These are phyloP conservation scores for Inga leiocalycina DNA, from an alignment of 306 rosid species.

Conservation along the genomic window DNA sequence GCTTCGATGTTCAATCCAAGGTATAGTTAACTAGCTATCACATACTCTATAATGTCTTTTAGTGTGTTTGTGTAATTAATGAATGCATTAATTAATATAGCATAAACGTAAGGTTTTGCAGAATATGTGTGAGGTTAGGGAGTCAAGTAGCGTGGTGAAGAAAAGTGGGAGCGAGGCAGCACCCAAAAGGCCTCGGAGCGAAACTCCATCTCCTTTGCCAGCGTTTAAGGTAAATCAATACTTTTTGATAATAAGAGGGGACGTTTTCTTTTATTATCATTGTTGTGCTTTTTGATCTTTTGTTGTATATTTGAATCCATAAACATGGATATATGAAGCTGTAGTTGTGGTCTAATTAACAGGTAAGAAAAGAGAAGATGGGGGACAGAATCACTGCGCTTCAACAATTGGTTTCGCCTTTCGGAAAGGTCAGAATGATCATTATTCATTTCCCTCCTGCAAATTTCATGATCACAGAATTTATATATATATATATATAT, in stretches of 20 bases:
- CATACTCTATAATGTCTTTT: not conserved
- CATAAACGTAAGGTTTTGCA: conserved; percentile 41
- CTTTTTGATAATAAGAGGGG: conserved; percentile 27
- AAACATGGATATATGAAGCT: conserved; percentile 44
- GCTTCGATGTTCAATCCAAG: conserved; percentile 72
- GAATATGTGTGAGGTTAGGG: conserved; percentile 78
- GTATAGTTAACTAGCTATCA: conserved; percentile 33
- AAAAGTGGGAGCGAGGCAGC: conserved; percentile 78
- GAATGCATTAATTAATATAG: not conserved
- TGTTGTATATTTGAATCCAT: conserved; percentile 21
- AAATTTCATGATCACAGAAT: conserved; percentile 20
- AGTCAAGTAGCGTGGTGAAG: conserved; percentile 62
- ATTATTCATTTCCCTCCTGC: conserved; percentile 38
- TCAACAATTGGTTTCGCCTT: conserved; percentile 99
- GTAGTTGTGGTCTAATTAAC: conserved; percentile 31
- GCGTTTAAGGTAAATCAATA: conserved; percentile 79
- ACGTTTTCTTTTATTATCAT: not conserved
- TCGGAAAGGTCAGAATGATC: conserved; percentile 84
- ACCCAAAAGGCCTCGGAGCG: conserved; percentile 87
- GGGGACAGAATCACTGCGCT: conserved; percentile 99
- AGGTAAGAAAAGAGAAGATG: conserved; percentile 99
- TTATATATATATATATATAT: not conserved
- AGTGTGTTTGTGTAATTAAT: not conserved
- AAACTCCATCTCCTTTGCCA: conserved; percentile 88
- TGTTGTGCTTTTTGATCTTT: conserved; percentile 3